Conservation (phyloP, 495 filamentous ascomycete species). For the Amniculicola lignicola region DNA sequence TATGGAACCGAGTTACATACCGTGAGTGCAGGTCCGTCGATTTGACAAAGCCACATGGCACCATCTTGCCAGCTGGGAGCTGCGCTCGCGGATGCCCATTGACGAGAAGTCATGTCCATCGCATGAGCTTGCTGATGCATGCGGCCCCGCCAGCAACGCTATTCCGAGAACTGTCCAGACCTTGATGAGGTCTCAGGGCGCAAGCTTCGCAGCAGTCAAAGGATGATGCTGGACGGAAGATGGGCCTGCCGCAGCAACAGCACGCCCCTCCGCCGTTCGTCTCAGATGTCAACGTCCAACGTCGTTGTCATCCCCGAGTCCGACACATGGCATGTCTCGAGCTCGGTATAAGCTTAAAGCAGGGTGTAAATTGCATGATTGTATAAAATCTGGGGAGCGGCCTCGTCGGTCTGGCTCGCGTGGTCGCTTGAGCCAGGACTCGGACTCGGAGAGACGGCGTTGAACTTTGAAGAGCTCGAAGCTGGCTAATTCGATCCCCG, state of each 20-base stretch:
- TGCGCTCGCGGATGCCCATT: no score
- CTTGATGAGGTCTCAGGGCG: no score
- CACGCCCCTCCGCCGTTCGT: conserved; percentile 29
- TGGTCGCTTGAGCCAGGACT: background rate
- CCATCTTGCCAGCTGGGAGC: no score
- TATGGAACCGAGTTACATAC: no score
- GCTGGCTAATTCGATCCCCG: conserved; percentile 18
- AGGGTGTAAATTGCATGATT: conserved; percentile 7
- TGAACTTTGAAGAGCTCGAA: background rate
- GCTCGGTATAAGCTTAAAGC: conserved; percentile 33
- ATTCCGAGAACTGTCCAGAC: no score
- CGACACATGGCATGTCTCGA: conserved; percentile 27
- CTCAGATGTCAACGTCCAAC: conserved; percentile 13
- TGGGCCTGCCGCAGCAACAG: conserved; percentile 20
- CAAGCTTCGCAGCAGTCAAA: no score
- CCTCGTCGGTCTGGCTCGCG: background rate
- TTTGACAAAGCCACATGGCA: no score
- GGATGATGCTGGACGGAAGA: conserved; percentile 27
- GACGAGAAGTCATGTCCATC: no score
- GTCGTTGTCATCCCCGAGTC: conserved; percentile 1
- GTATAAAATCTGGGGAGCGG: conserved; percentile 12
- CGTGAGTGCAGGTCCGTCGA: no score
- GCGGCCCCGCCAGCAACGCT: no score
- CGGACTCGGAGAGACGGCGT: background rate
- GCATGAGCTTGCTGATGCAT: no score